Base-by-base conservation (phyloP, 352 stramenopile species). In the Phytophthora boehmeriae region DNA sequence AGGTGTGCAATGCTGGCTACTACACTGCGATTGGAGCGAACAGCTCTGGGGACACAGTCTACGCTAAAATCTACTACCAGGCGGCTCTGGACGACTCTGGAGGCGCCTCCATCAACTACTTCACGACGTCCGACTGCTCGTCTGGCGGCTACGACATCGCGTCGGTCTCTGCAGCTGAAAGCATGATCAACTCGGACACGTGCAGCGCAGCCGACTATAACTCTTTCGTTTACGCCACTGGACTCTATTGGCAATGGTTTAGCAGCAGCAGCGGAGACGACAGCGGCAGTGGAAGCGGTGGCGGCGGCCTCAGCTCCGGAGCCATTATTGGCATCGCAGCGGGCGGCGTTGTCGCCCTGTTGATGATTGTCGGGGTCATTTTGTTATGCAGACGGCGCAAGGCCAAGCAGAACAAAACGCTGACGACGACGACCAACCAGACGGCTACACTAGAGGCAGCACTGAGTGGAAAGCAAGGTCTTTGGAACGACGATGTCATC, bases 401-500 rank as follows among this genome's bases (percentile, higher is more conserved):
- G 42, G 42, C 22, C 2, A 48, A 32, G 5, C 30, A 14, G 13
- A 34, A 32, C 8, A 50, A 32, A 8, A 17, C 6, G 25, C 6
- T 30, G 34, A 60, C 50, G 2, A 32, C 32, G 0, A 61, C 49
- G 19, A 62, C 16, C 41, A 32, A 5, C 52, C 20, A 22, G 25
- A 23, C 20, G 28, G 51, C n/a, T 35, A 30, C 6, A 30, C 6
- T 30, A 30, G 25, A 8, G 6, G 6, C 25, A 30, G 3, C 25
- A 14, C 43, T 47, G 4, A 42, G 4, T 10, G 58, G 49, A 3
- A 48, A 66, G 53, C 30, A n/a, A 2, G 58, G 59, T 30, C 44
- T 71, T 8, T 75, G 66, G 68, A 70, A 73, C 38, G 72, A 78
- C 48, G 53, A 68, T 27, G 46, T 63, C 13, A 67, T 80, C 49